phyloP scores from a whole-genome alignment of 2,329 filamentous ascomycete species.

The Aspergillus aculeatus region DNA sequence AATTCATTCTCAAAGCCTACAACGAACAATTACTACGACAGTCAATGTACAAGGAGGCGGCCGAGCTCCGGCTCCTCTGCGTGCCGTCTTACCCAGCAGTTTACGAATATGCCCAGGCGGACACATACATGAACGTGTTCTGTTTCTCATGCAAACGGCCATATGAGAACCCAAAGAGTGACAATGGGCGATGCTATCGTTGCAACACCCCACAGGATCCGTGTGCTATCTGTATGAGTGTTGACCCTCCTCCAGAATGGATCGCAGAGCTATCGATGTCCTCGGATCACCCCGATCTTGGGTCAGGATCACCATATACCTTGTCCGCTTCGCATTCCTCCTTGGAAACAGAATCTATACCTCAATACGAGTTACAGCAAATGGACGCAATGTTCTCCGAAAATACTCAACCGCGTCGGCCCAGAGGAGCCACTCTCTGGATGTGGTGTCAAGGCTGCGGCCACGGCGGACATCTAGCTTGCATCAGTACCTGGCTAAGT shows the following conservation, averaged over 20 bases:
- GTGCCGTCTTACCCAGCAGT: constrained; percentile 57
- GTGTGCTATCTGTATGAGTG: constrained; percentile 44
- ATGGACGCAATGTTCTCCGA: constrained; percentile 20
- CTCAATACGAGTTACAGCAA: constrained; percentile 26
- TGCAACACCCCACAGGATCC: constrained; percentile 45
- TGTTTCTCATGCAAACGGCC: constrained; percentile 59
- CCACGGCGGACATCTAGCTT: constrained; percentile 59
- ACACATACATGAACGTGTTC: constrained; percentile 54
- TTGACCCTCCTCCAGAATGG: constrained; percentile 44
- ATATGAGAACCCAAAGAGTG: constrained; percentile 51
- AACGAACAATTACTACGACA: constrained; percentile 54
- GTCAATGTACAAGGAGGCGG: constrained; percentile 49
- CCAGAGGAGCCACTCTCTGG: constrained; percentile 47
- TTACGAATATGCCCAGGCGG: constrained; percentile 57
- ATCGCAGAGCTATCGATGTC: constrained; percentile 25
- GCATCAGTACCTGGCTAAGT: constrained; percentile 57
- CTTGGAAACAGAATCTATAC: constrained; percentile 33
- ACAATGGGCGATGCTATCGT: constrained; percentile 53
- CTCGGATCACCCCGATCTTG: constrained; percentile 12
- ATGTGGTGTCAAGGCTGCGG: constrained; percentile 61
- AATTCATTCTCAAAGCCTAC: constrained; percentile 57
- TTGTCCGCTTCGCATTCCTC: constrained; percentile 48
- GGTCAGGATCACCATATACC: constrained; percentile 36
- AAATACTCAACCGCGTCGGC: constrained; percentile 27
- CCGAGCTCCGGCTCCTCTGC: constrained; percentile 55